These are phyloP conservation scores for Sarcomyxa edulis DNA, from an alignment of 768 basidiomycete genomes.

Conservation along the genomic window DNA sequence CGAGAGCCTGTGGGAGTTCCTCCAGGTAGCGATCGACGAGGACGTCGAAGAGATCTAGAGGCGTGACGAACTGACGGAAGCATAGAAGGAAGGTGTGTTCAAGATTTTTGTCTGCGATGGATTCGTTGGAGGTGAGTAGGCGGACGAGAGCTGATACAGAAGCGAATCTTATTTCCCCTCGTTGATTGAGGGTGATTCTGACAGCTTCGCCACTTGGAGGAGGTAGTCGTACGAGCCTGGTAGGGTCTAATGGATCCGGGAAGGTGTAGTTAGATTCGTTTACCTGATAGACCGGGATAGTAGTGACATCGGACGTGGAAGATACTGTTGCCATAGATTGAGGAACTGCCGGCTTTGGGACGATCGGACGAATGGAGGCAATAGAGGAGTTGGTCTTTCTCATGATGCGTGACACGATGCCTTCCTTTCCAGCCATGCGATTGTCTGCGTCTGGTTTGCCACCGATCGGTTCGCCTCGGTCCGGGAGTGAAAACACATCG, in stretches of 20 bases:
- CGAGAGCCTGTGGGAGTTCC: constrained; percentile 18
- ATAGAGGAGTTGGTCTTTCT: too few species aligned
- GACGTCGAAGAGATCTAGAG: constrained; percentile 35
- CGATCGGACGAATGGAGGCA: too few species aligned
- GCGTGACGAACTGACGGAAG: constrained; percentile 63
- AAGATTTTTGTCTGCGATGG: constrained; percentile 35
- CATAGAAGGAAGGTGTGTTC: constrained; percentile 58
- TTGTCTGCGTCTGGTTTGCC: too few species aligned
- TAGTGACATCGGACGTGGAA: background rate
- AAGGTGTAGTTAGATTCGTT: background rate
- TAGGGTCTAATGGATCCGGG: constrained; percentile 1
- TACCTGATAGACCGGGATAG: background rate
- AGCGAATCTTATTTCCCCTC: constrained; percentile 23
- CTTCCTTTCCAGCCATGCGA: too few species aligned
- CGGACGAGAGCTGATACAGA: constrained; percentile 38
- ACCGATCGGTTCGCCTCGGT: too few species aligned
- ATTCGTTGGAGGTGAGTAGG: constrained; percentile 38
- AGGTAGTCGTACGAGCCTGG: constrained; percentile 1
- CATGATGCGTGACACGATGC: too few species aligned
- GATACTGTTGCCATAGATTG: too few species aligned
- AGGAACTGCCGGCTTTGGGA: too few species aligned
- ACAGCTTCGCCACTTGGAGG: constrained; percentile 5
- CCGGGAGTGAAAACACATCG: too few species aligned
- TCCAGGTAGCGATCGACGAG: constrained; percentile 46
- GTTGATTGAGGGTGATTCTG: constrained; percentile 19